A percentile compares a stretch with the other conserved stretches of the same genome.
Conservation (phyloP, 495 filamentous ascomycete genomes). For the Podospora comata region DNA sequence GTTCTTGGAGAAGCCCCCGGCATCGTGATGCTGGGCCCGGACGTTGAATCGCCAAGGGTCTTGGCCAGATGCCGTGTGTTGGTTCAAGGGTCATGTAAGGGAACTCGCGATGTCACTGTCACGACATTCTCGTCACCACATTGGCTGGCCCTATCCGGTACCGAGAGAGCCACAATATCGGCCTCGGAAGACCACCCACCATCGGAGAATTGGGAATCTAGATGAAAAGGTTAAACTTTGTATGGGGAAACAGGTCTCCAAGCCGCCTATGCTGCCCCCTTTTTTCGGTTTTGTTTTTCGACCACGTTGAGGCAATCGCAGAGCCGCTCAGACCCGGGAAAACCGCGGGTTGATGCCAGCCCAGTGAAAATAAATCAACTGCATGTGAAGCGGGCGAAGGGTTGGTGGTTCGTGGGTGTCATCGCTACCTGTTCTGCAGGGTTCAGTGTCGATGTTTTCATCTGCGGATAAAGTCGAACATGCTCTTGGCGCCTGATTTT, state of each 20-base stretch:
- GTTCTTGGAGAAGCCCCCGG: too few relatives aligned
- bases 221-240: background rate
- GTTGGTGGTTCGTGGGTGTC: background rate
- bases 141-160: conserved; percentile 7
- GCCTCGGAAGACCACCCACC: conserved; percentile 8
- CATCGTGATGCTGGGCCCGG: background rate
- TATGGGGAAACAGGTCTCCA: background rate
- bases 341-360: background rate
- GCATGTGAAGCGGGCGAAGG: background rate
- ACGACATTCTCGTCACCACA: background rate
- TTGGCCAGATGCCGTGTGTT: conserved; percentile 7
- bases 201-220: conserved; percentile 11
- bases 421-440: conserved; percentile 1
- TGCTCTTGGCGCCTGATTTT: conserved; percentile 13
- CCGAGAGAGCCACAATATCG: conserved; percentile 5
- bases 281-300: background rate
- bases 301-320: background rate
- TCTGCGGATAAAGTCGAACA: conserved; percentile 20
- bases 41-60: conserved; percentile 12
- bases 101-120: background rate
- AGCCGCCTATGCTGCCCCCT: background rate
- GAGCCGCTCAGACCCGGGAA: background rate
- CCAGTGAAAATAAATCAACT: conserved; percentile 2
- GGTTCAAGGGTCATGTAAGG: conserved; percentile 3
- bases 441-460: conserved; percentile 13